Evolutionary conservation across 2,329 filamentous ascomycete species (phyloP).

Genomic region (Aspergillus vadensis): DNA sequence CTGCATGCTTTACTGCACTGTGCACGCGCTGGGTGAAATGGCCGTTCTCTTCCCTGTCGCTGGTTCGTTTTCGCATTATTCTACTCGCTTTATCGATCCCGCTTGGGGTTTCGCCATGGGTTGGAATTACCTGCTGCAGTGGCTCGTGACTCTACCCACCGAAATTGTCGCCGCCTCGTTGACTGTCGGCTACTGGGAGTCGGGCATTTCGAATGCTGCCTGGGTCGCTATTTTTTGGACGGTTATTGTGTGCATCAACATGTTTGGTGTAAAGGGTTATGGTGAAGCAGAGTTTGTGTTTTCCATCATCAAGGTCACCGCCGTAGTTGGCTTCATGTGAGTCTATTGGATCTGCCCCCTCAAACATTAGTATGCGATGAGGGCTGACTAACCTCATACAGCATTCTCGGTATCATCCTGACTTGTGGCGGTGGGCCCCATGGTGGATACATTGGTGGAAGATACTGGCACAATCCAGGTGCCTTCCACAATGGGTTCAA

Average conservation of each 20-base stretch:
- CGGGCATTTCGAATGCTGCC: conserved; percentile 64
- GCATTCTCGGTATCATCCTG: conserved; percentile 80
- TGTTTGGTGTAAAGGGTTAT: conserved; percentile 86
- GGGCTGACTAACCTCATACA: conserved; percentile 38
- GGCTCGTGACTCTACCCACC: conserved; percentile 79
- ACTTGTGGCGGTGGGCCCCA: conserved; percentile 77
- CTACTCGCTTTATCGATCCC: conserved; percentile 87
- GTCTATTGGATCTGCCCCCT: conserved; percentile 30
- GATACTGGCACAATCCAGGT: conserved; percentile 77
- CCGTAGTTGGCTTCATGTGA: conserved; percentile 85
- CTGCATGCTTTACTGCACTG: conserved; percentile 86
- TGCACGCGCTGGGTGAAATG: conserved; percentile 88
- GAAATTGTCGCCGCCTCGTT: conserved; percentile 87
- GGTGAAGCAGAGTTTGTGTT: conserved; percentile 90
- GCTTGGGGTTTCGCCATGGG: conserved; percentile 96
- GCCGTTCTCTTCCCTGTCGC: conserved; percentile 88
- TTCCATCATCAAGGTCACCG: conserved; percentile 80
- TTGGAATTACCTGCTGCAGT: conserved; percentile 90
- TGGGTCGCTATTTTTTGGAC: conserved; percentile 82
- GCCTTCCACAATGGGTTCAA: conserved; percentile 69
- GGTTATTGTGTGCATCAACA: conserved; percentile 76
- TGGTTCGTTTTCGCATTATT: conserved; percentile 89
- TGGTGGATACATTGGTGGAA: conserved; percentile 76
- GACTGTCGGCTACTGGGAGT: conserved; percentile 79
- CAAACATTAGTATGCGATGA: background rate